Conservation (phyloP, 192 early-diverging fungal species). For the Oehlia diaphana region DNA sequence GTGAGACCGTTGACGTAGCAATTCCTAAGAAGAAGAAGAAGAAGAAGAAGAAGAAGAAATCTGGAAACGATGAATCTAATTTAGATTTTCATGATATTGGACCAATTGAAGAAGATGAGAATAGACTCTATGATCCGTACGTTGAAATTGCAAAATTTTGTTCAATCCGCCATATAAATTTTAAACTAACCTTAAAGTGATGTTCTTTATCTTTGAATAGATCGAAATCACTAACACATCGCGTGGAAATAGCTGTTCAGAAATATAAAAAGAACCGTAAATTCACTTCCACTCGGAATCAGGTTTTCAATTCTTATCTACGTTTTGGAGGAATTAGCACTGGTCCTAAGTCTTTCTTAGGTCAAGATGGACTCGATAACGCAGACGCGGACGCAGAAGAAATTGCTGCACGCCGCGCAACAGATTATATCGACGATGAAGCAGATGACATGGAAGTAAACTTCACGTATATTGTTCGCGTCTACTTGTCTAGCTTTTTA, state of each 20-base stretch:
- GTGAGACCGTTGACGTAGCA: background rate
- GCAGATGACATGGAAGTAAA: slow-evolving; percentile 40
- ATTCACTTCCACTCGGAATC: slow-evolving; percentile 40
- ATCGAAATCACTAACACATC: slow-evolving; percentile 40
- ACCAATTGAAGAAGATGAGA: background rate
- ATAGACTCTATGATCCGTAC: slow-evolving; percentile 23
- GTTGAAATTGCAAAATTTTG: background rate
- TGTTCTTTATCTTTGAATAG: slow-evolving; percentile 29
- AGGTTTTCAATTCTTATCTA: slow-evolving; percentile 52
- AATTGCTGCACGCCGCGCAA: slow-evolving; percentile 36
- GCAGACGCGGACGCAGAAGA: slow-evolving; percentile 48
- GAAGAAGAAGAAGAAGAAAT: slow-evolving; percentile 36
- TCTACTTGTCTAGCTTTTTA: slow-evolving; percentile 55
- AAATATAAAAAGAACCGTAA: slow-evolving; percentile 56
- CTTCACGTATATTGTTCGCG: slow-evolving; percentile 45
- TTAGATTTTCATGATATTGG: slow-evolving; percentile 44
- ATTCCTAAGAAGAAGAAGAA: slow-evolving; percentile 40
- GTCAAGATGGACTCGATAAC: slow-evolving; percentile 37
- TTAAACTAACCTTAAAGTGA: background rate
- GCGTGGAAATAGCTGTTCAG: slow-evolving; percentile 53
- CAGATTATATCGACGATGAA: slow-evolving; percentile 44
- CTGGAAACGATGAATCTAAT: slow-evolving; percentile 52
- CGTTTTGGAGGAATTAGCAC: slow-evolving; percentile 53
- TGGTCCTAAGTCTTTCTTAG: slow-evolving; percentile 51
- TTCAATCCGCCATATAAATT: background rate